These are phyloP conservation scores for Astragalus glycyphyllos DNA, from an alignment of 306 rosid species.

Conservation along the genomic window DNA sequence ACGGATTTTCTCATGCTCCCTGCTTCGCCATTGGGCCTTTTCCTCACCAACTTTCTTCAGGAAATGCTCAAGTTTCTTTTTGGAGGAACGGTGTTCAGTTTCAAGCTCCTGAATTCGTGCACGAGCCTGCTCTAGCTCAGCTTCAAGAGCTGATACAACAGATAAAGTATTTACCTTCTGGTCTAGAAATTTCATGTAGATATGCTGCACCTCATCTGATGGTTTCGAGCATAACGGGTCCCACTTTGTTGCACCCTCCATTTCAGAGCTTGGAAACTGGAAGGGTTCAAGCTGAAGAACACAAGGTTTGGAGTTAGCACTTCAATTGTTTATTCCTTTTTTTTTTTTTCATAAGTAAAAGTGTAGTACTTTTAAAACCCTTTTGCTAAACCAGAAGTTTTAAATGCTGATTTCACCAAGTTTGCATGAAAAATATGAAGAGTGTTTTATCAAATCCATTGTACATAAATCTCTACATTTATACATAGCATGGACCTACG, in stretches of 20 bases:
- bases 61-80: conserved; percentile 88
- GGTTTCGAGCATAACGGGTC: conserved; percentile 73
- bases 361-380: neutral
- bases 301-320: conserved; percentile 32
- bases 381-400: conserved; percentile 5
- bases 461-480: neutral
- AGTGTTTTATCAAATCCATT: conserved; percentile 25
- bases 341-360: conserved; percentile 4
- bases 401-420: conserved; percentile 34
- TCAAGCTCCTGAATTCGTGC: conserved; percentile 82
- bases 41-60: conserved; percentile 85
- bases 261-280: conserved; percentile 68
- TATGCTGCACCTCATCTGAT: conserved; percentile 64
- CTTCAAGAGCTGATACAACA: conserved; percentile 75
- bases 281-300: conserved; percentile 59
- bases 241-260: conserved; percentile 99
- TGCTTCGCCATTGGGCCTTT: conserved; percentile 78
- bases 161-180: conserved; percentile 73
- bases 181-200: conserved; percentile 71
- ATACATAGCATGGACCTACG: conserved; percentile 16
- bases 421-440: conserved; percentile 22
- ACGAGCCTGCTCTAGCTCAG: conserved; percentile 82
- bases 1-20: conserved; percentile 96
- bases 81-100: conserved; percentile 72
- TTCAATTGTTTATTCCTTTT: conserved; percentile 7